Conservation (phyloP, 2,329 filamentous ascomycete genomes). For the Penicillium griseofulvum region DNA sequence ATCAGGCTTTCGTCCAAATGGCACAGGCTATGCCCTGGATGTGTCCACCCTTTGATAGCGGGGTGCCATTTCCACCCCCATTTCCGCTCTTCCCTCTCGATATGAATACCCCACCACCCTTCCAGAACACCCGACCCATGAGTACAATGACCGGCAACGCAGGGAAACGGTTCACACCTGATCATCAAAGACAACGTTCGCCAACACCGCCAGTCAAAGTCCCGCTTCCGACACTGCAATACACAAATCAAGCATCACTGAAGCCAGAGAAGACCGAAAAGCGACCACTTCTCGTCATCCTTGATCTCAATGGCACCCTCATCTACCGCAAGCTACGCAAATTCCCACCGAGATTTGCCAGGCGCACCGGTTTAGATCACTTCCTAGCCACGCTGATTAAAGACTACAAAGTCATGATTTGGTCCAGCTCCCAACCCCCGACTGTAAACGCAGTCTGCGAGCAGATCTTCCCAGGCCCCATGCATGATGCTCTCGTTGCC, state of each 20-base stretch:
- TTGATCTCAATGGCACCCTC: constrained; percentile 92
- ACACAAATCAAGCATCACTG: constrained; percentile 57
- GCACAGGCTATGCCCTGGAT: neutral
- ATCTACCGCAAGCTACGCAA: constrained; percentile 64
- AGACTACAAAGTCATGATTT: constrained; percentile 78
- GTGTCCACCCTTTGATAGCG: neutral
- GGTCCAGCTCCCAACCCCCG: constrained; percentile 76
- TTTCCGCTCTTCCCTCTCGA: constrained; percentile 14
- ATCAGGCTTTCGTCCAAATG: constrained; percentile 10
- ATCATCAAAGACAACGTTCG: constrained; percentile 6
- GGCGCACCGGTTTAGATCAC: constrained; percentile 63
- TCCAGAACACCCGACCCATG: constrained; percentile 15
- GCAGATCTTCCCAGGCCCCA: constrained; percentile 56
- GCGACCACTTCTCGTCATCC: constrained; percentile 71
- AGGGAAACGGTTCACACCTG: neutral
- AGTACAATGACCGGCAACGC: constrained; percentile 13
- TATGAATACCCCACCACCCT: constrained; percentile 6
- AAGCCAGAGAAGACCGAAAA: constrained; percentile 46
- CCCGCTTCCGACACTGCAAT: constrained; percentile 60
- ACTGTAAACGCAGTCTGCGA: constrained; percentile 66
- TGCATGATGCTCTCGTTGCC: constrained; percentile 60
- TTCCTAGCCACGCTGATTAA: constrained; percentile 75
- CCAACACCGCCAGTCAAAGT: constrained; percentile 14
- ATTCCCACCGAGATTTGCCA: constrained; percentile 55
- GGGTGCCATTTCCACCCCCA: neutral